A percentile compares a stretch with the other conserved stretches of the same genome.
Conservation (phyloP, 1,284 basidiomycete species). For the Acaromyces ingoldii region DNA sequence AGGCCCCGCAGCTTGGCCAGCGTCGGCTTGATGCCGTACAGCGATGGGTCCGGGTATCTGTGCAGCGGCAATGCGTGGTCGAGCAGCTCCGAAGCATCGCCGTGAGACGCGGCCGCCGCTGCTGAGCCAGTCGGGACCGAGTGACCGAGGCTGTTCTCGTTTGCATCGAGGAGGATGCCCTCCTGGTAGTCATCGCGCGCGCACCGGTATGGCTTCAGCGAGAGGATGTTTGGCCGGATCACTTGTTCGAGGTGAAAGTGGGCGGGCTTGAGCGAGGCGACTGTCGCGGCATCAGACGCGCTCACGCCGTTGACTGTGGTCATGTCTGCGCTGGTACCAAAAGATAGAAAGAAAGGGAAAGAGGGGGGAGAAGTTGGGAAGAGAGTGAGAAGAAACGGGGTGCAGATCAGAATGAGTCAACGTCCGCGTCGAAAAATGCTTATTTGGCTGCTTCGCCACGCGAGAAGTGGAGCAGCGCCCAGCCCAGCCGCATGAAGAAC, state of each 20-base stretch:
- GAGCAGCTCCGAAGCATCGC: not conserved
- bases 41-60: slow-evolving; percentile 80
- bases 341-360: too few species aligned
- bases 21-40: slow-evolving; percentile 70
- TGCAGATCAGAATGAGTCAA: too few species aligned
- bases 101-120: slow-evolving; percentile 7
- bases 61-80: slow-evolving; percentile 60
- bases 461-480: too few species aligned
- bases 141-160: slow-evolving; percentile 90
- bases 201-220: slow-evolving; percentile 87
- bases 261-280: slow-evolving; percentile 40
- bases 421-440: too few species aligned
- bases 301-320: slow-evolving; percentile 4
- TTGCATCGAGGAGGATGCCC: slow-evolving; percentile 94
- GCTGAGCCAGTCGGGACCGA: slow-evolving; percentile 59
- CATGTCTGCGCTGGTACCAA: slow-evolving; percentile 2
- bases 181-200: slow-evolving; percentile 91
- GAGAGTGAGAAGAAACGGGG: too few species aligned
- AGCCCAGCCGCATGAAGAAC: too few species aligned
- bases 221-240: slow-evolving; percentile 87
- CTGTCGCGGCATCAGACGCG: not conserved
- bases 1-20: slow-evolving; percentile 62
- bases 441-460: too few species aligned
- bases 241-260: slow-evolving; percentile 53
- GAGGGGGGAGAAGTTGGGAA: too few species aligned